Evolutionary conservation across 768 basidiomycete species (phyloP).

Genomic region (Kwoniella sp.): DNA sequence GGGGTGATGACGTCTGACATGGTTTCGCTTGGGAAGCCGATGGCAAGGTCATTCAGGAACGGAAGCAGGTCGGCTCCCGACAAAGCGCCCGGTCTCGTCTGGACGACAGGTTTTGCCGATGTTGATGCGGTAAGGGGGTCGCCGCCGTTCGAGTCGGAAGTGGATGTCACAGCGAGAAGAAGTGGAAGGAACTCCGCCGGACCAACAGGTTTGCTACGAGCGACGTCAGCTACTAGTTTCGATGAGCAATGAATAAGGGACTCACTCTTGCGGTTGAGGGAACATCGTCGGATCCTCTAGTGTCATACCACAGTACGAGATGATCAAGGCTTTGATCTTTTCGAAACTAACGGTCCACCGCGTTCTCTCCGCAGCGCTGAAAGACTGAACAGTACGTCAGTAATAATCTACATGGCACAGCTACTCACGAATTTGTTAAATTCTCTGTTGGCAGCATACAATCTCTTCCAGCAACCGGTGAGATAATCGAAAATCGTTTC

Average conservation of each 20-base stretch:
- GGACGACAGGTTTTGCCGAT: slow-evolving; percentile 50
- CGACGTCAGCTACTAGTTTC: neutral
- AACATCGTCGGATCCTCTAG: slow-evolving; percentile 95
- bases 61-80: slow-evolving; percentile 70
- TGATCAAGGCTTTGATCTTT: slow-evolving; percentile 75
- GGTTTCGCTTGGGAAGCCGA: slow-evolving; percentile 69
- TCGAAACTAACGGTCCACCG: slow-evolving; percentile 69
- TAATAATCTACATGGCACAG: neutral
- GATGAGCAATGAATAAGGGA: slow-evolving; percentile 29
- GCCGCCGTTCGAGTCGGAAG: slow-evolving; percentile 60
- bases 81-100: slow-evolving; percentile 62
- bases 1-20: slow-evolving; percentile 78
- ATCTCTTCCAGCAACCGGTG: slow-evolving; percentile 87
- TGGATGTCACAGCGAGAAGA: slow-evolving; percentile 70
- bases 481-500: slow-evolving; percentile 89
- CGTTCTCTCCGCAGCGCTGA: slow-evolving; percentile 62
- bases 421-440: slow-evolving; percentile 28
- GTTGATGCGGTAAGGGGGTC: slow-evolving; percentile 62
- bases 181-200: slow-evolving; percentile 77
- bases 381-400: slow-evolving; percentile 58
- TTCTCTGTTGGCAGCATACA: slow-evolving; percentile 61
- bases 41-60: slow-evolving; percentile 80
- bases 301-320: slow-evolving; percentile 84
- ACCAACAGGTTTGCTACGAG: slow-evolving; percentile 68
- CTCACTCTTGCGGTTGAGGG: slow-evolving; percentile 78